Base-by-base conservation (phyloP, 2,329 filamentous ascomycete species). In the Ophiostoma pallidulum region DNA sequence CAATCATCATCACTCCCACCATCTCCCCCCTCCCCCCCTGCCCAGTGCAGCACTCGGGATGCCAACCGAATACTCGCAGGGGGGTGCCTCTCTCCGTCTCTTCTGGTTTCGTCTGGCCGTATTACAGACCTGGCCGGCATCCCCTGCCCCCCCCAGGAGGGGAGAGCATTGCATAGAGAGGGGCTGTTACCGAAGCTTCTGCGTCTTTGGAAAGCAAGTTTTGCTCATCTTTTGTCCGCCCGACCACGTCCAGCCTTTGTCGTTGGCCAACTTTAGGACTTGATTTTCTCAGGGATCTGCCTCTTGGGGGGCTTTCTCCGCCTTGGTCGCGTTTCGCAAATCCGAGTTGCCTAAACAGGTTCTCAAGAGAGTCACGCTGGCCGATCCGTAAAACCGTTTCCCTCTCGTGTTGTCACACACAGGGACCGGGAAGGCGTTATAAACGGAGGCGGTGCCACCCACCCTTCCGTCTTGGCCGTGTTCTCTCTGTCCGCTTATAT, bases 311-410 rank as follows among this genome's bases (percentile, higher is more conserved):
- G 10, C 20, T 14, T 41, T 36, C n/a, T 40, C 28, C 8, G 14
- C n/a, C 16, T 19, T 20, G 36, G 31, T 47, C 31, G 31, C 22
- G 38, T 42, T 47, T 47, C 31, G 45, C 45, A 47, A 47, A 47
- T 47, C 45, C 37, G 29, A 41, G 9, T 13, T 35, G 29, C 20
- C 28, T n/a, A 47, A 47, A 41, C 29, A 36, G 19, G n/a, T n/a
- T n/a, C n/a, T n/a, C n/a, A n/a, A n/a, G n/a, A n/a, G n/a, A n/a
- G n/a, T n/a, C n/a, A n/a, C n/a, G n/a, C n/a, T n/a, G n/a, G n/a
- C n/a, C n/a, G n/a, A n/a, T n/a, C n/a, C n/a, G n/a, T n/a, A n/a
- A n/a, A n/a, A n/a, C n/a, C n/a, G n/a, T n/a, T n/a, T n/a, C n/a
- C n/a, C n/a, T n/a, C n/a, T n/a, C n/a, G n/a, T n/a, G n/a, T n/a